Evolutionary conservation across 257 asterid species (phyloP).

Genomic region (Capsicum chinense): DNA sequence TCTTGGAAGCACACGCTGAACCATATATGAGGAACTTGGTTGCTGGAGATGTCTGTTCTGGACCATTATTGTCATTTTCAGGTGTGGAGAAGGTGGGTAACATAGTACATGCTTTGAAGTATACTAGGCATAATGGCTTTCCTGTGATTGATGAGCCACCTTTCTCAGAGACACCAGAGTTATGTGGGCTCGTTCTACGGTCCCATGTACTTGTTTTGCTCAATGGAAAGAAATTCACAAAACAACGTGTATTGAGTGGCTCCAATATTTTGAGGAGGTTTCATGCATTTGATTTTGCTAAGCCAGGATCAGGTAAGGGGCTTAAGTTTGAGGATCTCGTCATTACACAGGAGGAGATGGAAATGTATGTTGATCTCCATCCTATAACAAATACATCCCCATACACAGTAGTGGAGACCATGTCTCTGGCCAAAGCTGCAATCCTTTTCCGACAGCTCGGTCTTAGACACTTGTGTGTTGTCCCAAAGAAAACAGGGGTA

Average conservation of each 20-base stretch:
- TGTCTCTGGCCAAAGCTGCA: conserved; percentile 99
- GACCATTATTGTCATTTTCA: conserved; percentile 74
- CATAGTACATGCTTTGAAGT: conserved; percentile 62
- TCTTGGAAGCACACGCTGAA: conserved; percentile 91
- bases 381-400: conserved; percentile 92
- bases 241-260: conserved; percentile 55
- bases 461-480: conserved; percentile 87
- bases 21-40: conserved; percentile 86
- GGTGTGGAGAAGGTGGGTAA: conserved; percentile 85
- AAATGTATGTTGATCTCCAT: conserved; percentile 90
- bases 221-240: conserved; percentile 61
- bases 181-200: conserved; percentile 84
- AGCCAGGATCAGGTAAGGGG: conserved; percentile 94
- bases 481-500: conserved; percentile 87
- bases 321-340: conserved; percentile 75
- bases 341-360: conserved; percentile 77
- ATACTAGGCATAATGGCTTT: conserved; percentile 81
- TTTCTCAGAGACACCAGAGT: conserved; percentile 72
- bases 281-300: conserved; percentile 80
- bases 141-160: conserved; percentile 97
- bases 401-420: conserved; percentile 85
- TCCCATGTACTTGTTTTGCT: conserved; percentile 87
- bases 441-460: conserved; percentile 84
- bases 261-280: conserved; percentile 54
- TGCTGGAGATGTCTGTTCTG: conserved; percentile 90